Evolutionary conservation across 2,329 filamentous ascomycete genomes (phyloP).

Genomic region (Didymosphaeria variabile): DNA sequence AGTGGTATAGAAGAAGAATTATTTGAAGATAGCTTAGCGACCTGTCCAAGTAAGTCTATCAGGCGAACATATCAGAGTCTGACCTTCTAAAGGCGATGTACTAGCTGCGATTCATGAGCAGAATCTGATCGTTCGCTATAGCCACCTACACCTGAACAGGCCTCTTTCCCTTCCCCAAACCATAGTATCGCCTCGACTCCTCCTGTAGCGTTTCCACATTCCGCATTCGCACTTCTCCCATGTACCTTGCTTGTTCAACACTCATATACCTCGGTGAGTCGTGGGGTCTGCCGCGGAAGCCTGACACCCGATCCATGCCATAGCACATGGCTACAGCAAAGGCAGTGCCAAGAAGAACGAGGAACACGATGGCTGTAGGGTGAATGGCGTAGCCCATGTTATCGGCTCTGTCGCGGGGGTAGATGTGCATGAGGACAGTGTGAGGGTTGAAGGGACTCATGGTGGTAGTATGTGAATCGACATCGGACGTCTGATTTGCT

Average conservation of each 20-base stretch:
- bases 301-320: background rate
- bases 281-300: background rate
- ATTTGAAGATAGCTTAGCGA: too few relatives aligned
- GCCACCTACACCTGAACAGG: too few relatives aligned
- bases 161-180: background rate
- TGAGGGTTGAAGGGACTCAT: background rate
- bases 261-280: background rate
- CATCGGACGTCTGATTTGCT: too few relatives aligned
- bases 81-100: too few relatives aligned
- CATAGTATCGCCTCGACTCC: background rate
- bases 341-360: background rate
- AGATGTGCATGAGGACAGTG: background rate
- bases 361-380: background rate
- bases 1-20: too few relatives aligned
- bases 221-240: background rate
- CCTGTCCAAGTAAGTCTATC: too few relatives aligned
- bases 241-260: background rate
- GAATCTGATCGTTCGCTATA: too few relatives aligned
- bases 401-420: background rate
- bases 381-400: constrained; percentile 4
- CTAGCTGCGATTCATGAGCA: too few relatives aligned
- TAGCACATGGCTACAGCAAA: background rate
- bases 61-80: too few relatives aligned
- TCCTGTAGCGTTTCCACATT: background rate
- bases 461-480: too few relatives aligned